Evolutionary conservation across 768 basidiomycete genomes (phyloP).

Genomic region (Lactarius hengduanensis): DNA sequence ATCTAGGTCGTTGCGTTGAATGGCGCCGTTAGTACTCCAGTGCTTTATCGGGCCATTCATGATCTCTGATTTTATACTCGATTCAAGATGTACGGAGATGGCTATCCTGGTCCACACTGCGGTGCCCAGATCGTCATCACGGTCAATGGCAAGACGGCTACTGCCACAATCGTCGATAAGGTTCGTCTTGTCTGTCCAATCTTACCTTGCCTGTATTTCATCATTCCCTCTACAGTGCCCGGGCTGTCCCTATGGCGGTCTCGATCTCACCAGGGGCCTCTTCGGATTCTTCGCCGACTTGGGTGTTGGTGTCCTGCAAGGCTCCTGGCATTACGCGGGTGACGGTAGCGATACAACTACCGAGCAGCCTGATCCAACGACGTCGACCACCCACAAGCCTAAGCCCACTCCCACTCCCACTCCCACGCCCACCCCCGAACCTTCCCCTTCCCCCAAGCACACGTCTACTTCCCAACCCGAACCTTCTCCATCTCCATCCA

Average conservation of each 20-base stretch:
- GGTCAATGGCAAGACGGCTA: conserved; percentile 56
- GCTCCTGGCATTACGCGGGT: conserved; percentile 48
- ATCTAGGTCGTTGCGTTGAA: conserved; percentile 24
- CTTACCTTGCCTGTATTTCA: not conserved
- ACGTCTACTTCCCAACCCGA: not conserved
- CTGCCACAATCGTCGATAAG: conserved; percentile 62
- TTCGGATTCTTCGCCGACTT: conserved; percentile 43
- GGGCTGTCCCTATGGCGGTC: conserved; percentile 40
- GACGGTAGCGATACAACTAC: too few relatives aligned
- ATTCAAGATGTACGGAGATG: conserved; percentile 51
- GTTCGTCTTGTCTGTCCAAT: conserved; percentile 35
- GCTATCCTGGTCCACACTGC: conserved; percentile 67
- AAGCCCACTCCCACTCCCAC: not conserved
- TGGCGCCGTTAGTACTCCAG: conserved; percentile 9
- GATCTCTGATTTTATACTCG: not conserved
- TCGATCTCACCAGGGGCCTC: conserved; percentile 50
- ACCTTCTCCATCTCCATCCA: conserved; percentile 15
- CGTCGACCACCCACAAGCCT: not conserved
- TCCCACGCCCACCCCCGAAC: not conserved
- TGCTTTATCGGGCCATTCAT: not conserved
- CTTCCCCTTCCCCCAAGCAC: not conserved
- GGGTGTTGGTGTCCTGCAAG: conserved; percentile 38
- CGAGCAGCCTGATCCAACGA: not conserved
- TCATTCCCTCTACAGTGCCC: conserved; percentile 37
- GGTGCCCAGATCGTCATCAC: conserved; percentile 58